Evolutionary conservation across 129 eudicot species (phyloP).

Genomic region (Artemisia tridentata): DNA sequence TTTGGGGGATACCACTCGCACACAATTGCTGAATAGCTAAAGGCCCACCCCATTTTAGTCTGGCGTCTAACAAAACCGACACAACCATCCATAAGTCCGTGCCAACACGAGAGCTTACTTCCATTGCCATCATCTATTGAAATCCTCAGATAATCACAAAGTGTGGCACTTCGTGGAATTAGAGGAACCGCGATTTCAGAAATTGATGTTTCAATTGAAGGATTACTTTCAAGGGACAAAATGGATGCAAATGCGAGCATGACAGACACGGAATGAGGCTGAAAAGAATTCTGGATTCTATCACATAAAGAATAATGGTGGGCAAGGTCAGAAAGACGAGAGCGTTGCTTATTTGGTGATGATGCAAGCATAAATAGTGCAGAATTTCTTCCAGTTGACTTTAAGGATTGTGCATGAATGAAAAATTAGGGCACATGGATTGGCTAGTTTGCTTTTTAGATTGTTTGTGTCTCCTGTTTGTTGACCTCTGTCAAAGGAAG

Average conservation of each 20-base stretch:
- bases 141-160: conserved; percentile 60
- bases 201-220: conserved; percentile 23
- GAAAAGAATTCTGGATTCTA: conserved; percentile 43
- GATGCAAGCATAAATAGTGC: conserved; percentile 72
- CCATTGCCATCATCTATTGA: conserved; percentile 19
- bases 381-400: conserved; percentile 71
- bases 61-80: conserved; percentile 71
- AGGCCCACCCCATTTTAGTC: conserved; percentile 81
- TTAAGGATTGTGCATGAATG: conserved; percentile 72
- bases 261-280: conserved; percentile 62
- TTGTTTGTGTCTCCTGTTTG: conserved; percentile 53
- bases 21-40: conserved; percentile 79
- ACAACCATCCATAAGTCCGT: conserved; percentile 79
- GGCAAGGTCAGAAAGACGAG: conserved; percentile 77
- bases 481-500: conserved; percentile 44
- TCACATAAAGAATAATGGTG: conserved; percentile 35
- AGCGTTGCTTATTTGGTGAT: conserved; percentile 62
- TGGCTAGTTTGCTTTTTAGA: conserved; percentile 36
- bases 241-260: conserved; percentile 90
- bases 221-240: conserved; percentile 63
- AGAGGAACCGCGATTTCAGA: conserved; percentile 78
- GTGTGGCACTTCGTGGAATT: conserved; percentile 78
- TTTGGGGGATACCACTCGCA: conserved; percentile 91
- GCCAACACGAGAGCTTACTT: conserved; percentile 64
- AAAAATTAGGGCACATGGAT: conserved; percentile 38